Base-by-base conservation (phyloP, 192 early-diverging fungal species). In the Mortierella antarctica region DNA sequence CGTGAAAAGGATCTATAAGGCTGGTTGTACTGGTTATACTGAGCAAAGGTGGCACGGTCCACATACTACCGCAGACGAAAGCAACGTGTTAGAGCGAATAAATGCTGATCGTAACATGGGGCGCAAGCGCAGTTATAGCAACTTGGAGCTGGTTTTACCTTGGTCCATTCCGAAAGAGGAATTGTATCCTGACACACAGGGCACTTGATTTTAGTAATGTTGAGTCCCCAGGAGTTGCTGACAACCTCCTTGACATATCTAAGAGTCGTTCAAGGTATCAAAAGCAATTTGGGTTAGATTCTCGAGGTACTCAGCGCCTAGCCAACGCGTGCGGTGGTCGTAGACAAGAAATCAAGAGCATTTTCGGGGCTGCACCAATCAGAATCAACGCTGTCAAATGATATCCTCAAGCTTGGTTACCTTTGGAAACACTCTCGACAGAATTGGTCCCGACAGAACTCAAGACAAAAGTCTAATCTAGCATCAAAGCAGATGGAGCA, bases 401-500 rank as follows among this genome's bases (percentile, higher is more conserved):
- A 65, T 48, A 65, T 65, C 11, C 21, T n/a, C n/a, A n/a, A n/a
- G n/a, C n/a, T 46, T 49, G 17, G 69, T 67, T 73, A 87, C 86
- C 83, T 79, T 65, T 84, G 78, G 59, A 88, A 88, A 64, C 88
- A 89, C 21, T 86, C 87, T 44, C 76, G 59, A 53, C 88, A 89
- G 65, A 86, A 89, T 67, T 89, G 88, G 57, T 89, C 88, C 49
- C 85, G 64, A 61, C 88, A 89, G 51, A 70, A 67, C 7, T 89
- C 88, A 21, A 89, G 82, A 48, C 88, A 89, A 20, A 89, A 83
- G 66, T 89, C 88, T 45, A 89, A 57, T 7, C 71, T 80, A 31
- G 85, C 75, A 72, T 89, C 87, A 82, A 89, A 89, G 70, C 88
- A 89, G 61, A 89, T 89, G 39, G 86, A 88, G 41, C 88, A 89